Conservation (phyloP, 768 basidiomycete genomes). For the Leccinum subgranulosum region DNA sequence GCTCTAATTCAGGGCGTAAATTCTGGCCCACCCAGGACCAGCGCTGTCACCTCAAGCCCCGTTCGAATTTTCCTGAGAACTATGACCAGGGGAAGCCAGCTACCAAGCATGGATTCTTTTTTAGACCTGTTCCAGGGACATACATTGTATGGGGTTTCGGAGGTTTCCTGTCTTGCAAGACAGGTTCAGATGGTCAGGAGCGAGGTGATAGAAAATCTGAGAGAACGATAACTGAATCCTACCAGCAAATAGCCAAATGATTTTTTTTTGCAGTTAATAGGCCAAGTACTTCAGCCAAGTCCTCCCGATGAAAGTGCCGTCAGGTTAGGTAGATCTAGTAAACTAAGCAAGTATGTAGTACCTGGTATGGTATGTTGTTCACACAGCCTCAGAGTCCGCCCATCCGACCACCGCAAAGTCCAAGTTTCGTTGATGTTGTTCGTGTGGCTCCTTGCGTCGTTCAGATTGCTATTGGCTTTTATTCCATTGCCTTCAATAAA, state of each 20-base stretch:
- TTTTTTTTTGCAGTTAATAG: not conserved
- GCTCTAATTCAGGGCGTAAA: not conserved
- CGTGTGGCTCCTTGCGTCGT: constrained; percentile 43
- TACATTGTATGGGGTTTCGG: not conserved
- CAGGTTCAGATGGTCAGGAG: not conserved
- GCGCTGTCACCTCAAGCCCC: too few relatives aligned
- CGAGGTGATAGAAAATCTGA: not conserved
- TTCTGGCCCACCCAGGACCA: not conserved
- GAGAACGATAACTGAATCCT: not conserved
- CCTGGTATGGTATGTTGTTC: not conserved
- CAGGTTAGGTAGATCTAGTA: too few relatives aligned
- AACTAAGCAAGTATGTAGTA: too few relatives aligned
- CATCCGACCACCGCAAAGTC: not conserved
- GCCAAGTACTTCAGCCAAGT: too few relatives aligned
- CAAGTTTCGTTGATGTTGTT: not conserved
- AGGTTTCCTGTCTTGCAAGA: not conserved
- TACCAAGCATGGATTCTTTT: not conserved
- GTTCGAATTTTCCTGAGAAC: not conserved
- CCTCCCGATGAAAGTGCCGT: not conserved
- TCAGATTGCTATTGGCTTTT: constrained; percentile 52
- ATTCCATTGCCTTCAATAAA: constrained; percentile 42
- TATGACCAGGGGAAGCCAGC: not conserved
- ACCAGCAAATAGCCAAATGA: not conserved
- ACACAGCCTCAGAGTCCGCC: not conserved
- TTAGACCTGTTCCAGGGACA: not conserved